Conservation (phyloP, 768 basidiomycete genomes). For the Astraeus odoratus region DNA sequence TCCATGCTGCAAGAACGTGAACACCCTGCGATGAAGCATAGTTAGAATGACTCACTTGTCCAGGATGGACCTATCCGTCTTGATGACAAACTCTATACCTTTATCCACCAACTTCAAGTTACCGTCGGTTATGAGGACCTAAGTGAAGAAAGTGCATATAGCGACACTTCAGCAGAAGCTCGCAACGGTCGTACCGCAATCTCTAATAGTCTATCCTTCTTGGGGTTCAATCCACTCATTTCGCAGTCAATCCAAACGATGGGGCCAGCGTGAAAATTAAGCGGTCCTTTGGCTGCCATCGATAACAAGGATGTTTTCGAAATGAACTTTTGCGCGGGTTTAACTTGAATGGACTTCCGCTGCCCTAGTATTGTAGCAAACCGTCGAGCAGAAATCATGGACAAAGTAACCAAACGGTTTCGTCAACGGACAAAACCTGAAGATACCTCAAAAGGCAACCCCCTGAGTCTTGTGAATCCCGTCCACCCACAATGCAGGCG, state of each 20-base stretch:
- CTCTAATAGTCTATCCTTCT: constrained; percentile 63
- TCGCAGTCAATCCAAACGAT: constrained; percentile 81
- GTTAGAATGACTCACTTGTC: constrained; percentile 46
- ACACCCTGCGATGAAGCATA: neutral
- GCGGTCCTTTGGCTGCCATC: constrained; percentile 20
- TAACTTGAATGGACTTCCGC: no score
- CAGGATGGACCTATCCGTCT: constrained; percentile 58
- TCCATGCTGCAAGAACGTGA: constrained; percentile 54
- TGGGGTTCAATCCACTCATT: constrained; percentile 67
- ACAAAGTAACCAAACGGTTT: neutral
- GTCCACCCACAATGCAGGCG: no score
- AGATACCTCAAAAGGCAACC: neutral
- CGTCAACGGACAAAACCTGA: neutral
- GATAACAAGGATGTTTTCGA: neutral
- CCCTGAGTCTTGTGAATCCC: no score
- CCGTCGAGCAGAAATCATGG: neutral
- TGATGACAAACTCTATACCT: constrained; percentile 72
- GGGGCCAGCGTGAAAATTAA: constrained; percentile 52
- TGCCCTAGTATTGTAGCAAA: neutral
- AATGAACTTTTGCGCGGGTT: neutral
- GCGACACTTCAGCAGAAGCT: neutral
- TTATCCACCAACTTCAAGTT: constrained; percentile 74
- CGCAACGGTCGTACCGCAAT: constrained; percentile 41
- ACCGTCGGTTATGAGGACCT: constrained; percentile 87
- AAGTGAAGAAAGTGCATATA: neutral